Evolutionary conservation across 164 flowering plant genomes (phyloP).

Genomic region (Saururus chinensis): DNA sequence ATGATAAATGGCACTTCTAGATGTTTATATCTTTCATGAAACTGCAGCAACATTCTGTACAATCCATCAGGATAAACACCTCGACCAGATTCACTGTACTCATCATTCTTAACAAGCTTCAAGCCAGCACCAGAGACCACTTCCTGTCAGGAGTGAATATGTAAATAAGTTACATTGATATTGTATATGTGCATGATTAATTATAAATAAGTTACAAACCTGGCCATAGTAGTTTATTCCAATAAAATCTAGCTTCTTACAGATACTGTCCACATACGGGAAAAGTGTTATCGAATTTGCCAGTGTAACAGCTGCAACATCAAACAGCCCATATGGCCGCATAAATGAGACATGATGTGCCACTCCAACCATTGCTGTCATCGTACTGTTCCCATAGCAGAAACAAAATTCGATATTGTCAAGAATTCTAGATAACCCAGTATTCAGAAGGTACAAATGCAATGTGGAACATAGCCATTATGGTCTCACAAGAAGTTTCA

Average conservation of each 20-base stretch:
- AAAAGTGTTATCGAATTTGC: slow-evolving; percentile 72
- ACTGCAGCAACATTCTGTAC: slow-evolving; percentile 75
- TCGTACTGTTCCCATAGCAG: slow-evolving; percentile 22
- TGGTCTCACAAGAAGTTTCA: too few species aligned
- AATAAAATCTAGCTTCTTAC: slow-evolving; percentile 68
- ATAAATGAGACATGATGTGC: slow-evolving; percentile 93
- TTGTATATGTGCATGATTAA: neutral
- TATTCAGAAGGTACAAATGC: too few species aligned
- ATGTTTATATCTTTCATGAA: slow-evolving; percentile 88
- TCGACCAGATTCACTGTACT: slow-evolving; percentile 97
- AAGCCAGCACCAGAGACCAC: slow-evolving; percentile 70
- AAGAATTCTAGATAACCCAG: too few species aligned
- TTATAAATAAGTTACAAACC: slow-evolving; percentile 26
- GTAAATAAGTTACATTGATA: neutral
- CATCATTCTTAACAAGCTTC: slow-evolving; percentile 76
- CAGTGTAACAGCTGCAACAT: slow-evolving; percentile 65
- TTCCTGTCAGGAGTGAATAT: slow-evolving; percentile 43
- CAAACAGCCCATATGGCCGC: slow-evolving; percentile 94
- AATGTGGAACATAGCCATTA: too few species aligned
- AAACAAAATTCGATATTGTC: neutral
- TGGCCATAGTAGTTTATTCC: slow-evolving; percentile 98
- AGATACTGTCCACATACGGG: slow-evolving; percentile 64
- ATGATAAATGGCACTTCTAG: slow-evolving; percentile 70
- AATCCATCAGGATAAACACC: slow-evolving; percentile 95
- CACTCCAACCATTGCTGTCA: slow-evolving; percentile 58